These are phyloP conservation scores for Arabidopsis thaliana DNA, from an alignment of 345 rosid genomes.

Conservation along the genomic window TAIR10.1 NC_003070.9:4064001-4064500, in stretches of 20 bases:
- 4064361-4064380: not conserved
- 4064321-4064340: not conserved
- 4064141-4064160: conserved; percentile 1
- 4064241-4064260: not conserved
- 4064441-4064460: not conserved
- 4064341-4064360: not conserved
- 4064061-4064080: not conserved
- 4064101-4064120: not conserved
- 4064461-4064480: not conserved
- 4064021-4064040: not conserved
- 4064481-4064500: not conserved
- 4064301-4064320: not conserved
- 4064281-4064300: not conserved
- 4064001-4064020: not conserved
- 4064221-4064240: not conserved
- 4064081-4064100: not conserved
- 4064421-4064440: no score
- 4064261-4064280: not conserved
- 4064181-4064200: not conserved
- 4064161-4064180: not conserved
- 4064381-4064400: not conserved
- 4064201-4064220: not conserved
- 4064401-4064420: no score
- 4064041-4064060: not conserved
- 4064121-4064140: not conserved